Evolutionary conservation across 169 alveolate genomes (phyloP).

Genomic region (Cryptosporidium baileyi): DNA sequence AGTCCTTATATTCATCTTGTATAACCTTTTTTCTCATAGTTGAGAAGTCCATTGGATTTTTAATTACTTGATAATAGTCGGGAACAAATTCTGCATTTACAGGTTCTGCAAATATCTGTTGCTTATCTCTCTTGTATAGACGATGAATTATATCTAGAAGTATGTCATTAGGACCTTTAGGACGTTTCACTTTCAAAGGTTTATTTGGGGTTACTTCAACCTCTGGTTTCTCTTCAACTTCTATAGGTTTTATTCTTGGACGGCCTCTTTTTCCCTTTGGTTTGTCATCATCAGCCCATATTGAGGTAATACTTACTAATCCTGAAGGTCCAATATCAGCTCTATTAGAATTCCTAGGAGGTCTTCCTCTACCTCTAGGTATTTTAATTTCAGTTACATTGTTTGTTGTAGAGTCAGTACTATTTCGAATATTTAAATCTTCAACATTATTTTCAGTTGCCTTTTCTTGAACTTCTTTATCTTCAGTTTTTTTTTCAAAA

Average conservation of each 20-base stretch:
- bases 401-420: too few relatives aligned
- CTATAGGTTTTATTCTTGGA: conserved; percentile 52
- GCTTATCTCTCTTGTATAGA: conserved; percentile 77
- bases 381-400: conserved; percentile 32
- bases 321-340: conserved; percentile 63
- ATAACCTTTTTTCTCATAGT: conserved; percentile 83
- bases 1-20: conserved; percentile 81
- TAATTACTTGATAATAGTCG: conserved; percentile 89
- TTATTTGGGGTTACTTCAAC: conserved; percentile 38
- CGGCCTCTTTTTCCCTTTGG: conserved; percentile 70
- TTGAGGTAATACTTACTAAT: conserved; percentile 49
- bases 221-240: conserved; percentile 30
- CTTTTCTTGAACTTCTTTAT: neutral
- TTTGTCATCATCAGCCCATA: conserved; percentile 67
- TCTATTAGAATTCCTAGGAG: conserved; percentile 62
- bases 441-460: too few relatives aligned
- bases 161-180: conserved; percentile 51
- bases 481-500: neutral
- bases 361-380: conserved; percentile 69
- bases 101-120: conserved; percentile 85
- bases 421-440: too few relatives aligned
- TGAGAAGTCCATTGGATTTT: conserved; percentile 91
- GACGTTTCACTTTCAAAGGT: conserved; percentile 62
- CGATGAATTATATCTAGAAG: conserved; percentile 73
- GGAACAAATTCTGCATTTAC: conserved; percentile 88